Conservation (phyloP, 495 filamentous ascomycete species). For the Aspergillus asperescens region DNA sequence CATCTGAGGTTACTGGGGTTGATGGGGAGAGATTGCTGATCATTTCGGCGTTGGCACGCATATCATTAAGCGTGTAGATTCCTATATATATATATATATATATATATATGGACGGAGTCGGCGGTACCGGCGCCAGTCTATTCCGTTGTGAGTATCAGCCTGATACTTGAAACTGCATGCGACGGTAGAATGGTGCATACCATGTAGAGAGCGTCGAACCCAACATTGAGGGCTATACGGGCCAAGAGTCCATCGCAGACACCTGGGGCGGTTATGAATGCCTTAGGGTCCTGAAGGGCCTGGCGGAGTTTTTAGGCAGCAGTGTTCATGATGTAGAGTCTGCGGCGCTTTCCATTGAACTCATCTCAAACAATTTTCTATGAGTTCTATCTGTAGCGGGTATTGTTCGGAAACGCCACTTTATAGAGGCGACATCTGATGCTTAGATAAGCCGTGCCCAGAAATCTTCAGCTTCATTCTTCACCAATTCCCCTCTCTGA, state of each 20-base stretch:
- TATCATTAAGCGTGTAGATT: slow-evolving; percentile 47
- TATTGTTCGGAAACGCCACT: not conserved
- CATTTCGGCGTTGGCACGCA: slow-evolving; percentile 43
- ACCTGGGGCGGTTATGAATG: slow-evolving; percentile 47
- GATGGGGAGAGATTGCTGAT: slow-evolving; percentile 35
- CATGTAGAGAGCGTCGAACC: slow-evolving; percentile 65
- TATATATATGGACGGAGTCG: slow-evolving; percentile 59
- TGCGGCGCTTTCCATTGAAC: not conserved
- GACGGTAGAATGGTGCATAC: slow-evolving; percentile 12
- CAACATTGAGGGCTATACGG: slow-evolving; percentile 54
- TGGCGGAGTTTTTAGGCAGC: slow-evolving; percentile 9
- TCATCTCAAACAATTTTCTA: not conserved
- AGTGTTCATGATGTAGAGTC: not conserved
- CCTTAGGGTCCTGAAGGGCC: slow-evolving; percentile 16
- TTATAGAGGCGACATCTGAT: slow-evolving; percentile 6
- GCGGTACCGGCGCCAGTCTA: slow-evolving; percentile 64
- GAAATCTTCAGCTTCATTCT: slow-evolving; percentile 8
- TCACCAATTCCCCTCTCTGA: not conserved
- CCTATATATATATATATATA: slow-evolving; percentile 65
- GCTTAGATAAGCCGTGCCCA: slow-evolving; percentile 9
- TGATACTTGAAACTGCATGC: not conserved
- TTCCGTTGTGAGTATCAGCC: slow-evolving; percentile 7
- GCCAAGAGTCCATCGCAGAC: slow-evolving; percentile 68
- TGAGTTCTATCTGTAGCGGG: not conserved
- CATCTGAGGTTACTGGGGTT: slow-evolving; percentile 63